Base-by-base conservation (phyloP, 176 grass and related monocot genomes). In the Tillandsia leiboldiana region DNA sequence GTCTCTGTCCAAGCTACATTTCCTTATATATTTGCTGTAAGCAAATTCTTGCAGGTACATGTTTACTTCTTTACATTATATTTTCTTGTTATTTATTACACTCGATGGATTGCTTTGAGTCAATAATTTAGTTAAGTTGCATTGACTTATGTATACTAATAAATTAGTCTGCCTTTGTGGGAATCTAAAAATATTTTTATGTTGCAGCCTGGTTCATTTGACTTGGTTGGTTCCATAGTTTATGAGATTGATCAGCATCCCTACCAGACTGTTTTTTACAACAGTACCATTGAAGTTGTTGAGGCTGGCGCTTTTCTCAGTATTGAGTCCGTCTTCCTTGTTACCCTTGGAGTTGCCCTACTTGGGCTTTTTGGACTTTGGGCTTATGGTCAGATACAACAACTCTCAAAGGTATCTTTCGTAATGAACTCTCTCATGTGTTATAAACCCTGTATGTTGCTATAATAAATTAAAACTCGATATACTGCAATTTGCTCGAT, bases 41-140 rank as follows among this genome's bases (percentile, higher is more conserved):
- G 82, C 87, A 99, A 99, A 75, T 99, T 88, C 82, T 83, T 99
- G 85, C 94, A 99, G 94, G 94, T 99, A 9, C 58, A 77, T 78
- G 51, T 17, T 26, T 4, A 13, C 13, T 48, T 56, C 8, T 54
- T 47, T 29, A 11, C 11, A 0, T 15, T 48, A 13, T 12, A 13
- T 56, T 47, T 29, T n/a, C 47, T 27, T 26, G 20, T 54, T 27
- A 12, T 72, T 72, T 61, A 2, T 22, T 61, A 20, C 17, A 61
- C 22, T 18, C 9, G 1, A 15, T 61, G n/a, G 22, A 61, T 61
- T 18, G 56, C 12, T 20, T 12, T 2, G 3, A 47, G 42, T 8
- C 10, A 49, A 10, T 11, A 50, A 17, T 1, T 73, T 14, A 58
- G 3, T 15, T 4, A 11, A 50, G 12, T 26, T 20, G 1, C 50